phyloP scores from a whole-genome alignment of 805 yeast genomes.

The Teunomyces gatunensis region DNA sequence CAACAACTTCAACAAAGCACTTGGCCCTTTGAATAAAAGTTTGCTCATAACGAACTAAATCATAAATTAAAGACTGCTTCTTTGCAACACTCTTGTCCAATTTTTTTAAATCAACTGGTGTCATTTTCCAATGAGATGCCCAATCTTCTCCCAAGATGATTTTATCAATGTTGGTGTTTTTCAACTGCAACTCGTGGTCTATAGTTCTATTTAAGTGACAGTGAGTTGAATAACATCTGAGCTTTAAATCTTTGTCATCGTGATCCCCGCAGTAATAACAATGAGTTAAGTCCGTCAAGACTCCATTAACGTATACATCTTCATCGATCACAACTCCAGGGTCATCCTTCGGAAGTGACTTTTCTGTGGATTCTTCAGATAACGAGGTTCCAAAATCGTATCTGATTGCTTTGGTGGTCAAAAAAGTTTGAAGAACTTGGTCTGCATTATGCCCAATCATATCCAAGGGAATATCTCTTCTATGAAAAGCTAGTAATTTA shows the following conservation, averaged over 20 bases:
- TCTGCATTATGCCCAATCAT: constrained; percentile 51
- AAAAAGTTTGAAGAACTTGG: constrained; percentile 40
- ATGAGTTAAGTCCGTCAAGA: constrained; percentile 41
- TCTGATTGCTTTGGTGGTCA: constrained; percentile 41
- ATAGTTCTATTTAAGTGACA: constrained; percentile 30
- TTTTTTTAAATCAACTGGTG: constrained; percentile 51
- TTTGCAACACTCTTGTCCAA: constrained; percentile 53
- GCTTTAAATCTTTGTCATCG: constrained; percentile 13
- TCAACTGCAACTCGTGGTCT: constrained; percentile 23
- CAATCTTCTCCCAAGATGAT: constrained; percentile 47
- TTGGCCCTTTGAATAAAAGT: constrained; percentile 64
- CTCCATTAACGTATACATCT: constrained; percentile 32
- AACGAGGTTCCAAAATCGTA: constrained; percentile 13
- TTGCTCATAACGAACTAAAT: constrained; percentile 68
- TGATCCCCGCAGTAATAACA: constrained; percentile 41
- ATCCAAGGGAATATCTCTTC: constrained; percentile 48
- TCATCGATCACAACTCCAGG: constrained; percentile 15
- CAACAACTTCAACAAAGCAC: constrained; percentile 52
- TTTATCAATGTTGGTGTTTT: constrained; percentile 18
- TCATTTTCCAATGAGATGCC: constrained; percentile 65
- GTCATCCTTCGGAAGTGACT: constrained; percentile 3
- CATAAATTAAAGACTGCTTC: constrained; percentile 74
- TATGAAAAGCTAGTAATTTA: constrained; percentile 48
- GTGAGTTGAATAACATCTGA: constrained; percentile 32
- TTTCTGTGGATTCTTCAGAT: background rate